A percentile compares a stretch with the other conserved stretches of the same genome.
Conservation (phyloP, 2,329 filamentous ascomycete species). For the Xylaria sp. region DNA sequence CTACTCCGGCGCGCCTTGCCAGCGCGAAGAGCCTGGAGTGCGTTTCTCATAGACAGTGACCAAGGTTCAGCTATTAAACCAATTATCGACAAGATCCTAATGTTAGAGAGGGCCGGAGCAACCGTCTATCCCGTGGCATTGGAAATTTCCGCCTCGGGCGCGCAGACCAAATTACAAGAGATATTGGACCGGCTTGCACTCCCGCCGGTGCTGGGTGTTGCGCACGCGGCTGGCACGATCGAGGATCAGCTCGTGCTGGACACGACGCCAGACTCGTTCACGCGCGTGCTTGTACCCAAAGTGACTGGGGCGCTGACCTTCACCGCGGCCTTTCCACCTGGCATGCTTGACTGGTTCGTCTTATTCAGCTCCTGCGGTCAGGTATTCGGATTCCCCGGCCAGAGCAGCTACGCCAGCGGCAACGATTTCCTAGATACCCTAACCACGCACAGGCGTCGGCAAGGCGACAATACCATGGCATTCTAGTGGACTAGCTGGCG, state of each 20-base stretch:
- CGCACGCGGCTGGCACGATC: constrained; percentile 48
- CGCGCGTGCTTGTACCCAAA: constrained; percentile 44
- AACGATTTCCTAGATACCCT: constrained; percentile 45
- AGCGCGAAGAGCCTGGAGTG: no score
- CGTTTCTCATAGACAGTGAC: constrained; percentile 42
- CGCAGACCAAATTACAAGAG: constrained; percentile 27
- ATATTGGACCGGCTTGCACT: constrained; percentile 43
- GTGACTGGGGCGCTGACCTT: constrained; percentile 39
- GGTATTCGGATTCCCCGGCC: constrained; percentile 37
- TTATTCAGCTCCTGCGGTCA: constrained; percentile 32
- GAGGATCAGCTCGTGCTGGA: constrained; percentile 45
- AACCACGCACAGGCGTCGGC: constrained; percentile 37
- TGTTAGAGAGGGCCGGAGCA: constrained; percentile 42
- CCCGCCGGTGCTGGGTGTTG: constrained; percentile 47
- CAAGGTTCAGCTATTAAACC: constrained; percentile 11
- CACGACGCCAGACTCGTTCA: constrained; percentile 39
- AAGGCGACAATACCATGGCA: constrained; percentile 48
- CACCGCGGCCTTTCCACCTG: constrained; percentile 39
- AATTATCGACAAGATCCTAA: constrained; percentile 35
- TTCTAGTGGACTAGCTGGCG: constrained; percentile 52
- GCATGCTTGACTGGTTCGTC: constrained; percentile 40
- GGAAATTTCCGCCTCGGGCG: constrained; percentile 42
- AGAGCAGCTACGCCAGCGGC: constrained; percentile 38
- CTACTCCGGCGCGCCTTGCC: constrained; percentile 47
- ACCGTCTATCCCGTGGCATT: constrained; percentile 42